Conservation (phyloP, 768 basidiomycete genomes). For the Tricholoma matsutake region DNA sequence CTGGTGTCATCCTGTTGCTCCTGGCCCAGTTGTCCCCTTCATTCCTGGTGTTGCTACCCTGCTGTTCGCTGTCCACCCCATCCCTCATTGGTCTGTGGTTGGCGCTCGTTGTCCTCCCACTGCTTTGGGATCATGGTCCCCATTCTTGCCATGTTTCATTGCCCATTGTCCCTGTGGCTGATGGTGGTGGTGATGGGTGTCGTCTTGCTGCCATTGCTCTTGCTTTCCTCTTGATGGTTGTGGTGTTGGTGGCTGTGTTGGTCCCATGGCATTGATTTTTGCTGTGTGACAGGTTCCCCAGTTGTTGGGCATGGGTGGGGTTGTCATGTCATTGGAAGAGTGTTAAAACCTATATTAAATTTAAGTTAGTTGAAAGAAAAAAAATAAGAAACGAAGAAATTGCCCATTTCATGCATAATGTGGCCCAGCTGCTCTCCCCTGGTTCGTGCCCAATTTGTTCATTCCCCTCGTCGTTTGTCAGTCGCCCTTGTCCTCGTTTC, state of each 20-base stretch:
- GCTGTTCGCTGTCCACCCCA: not conserved
- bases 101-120: not conserved
- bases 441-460: too few relatives aligned
- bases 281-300: not conserved
- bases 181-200: too few relatives aligned
- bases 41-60: too few relatives aligned
- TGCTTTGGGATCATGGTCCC: not conserved
- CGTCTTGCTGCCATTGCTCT: not conserved
- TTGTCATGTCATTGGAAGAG: too few relatives aligned
- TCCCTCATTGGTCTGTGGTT: too few relatives aligned
- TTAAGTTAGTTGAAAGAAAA: not conserved
- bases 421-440: too few relatives aligned
- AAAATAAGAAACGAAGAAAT: not conserved
- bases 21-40: too few relatives aligned
- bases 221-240: not conserved
- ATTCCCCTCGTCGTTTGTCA: too few relatives aligned
- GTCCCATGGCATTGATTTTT: not conserved
- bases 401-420: not conserved
- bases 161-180: not conserved
- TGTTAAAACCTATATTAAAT: not conserved
- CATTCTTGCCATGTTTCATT: not conserved
- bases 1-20: not conserved
- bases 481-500: too few relatives aligned
- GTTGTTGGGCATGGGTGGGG: too few relatives aligned
- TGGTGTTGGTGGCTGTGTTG: not conserved